Evolutionary conservation across 768 basidiomycete species (phyloP), one percentile per base, ranked within the genome.

Genomic region (Boletus rufocinnamomeus): DNA sequence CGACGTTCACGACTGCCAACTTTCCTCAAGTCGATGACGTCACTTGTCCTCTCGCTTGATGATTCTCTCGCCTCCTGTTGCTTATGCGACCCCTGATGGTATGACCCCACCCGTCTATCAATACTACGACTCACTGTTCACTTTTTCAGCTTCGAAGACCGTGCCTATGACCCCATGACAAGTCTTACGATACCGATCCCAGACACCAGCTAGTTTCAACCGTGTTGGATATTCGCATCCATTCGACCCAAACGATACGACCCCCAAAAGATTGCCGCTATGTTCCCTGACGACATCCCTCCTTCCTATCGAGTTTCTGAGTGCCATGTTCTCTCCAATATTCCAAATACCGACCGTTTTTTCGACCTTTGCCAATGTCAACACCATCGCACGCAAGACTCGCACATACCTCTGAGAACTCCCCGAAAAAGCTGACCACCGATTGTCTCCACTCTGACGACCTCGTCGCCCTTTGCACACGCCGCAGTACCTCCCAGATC

Each of bases 341-440:
- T 32, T 21, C 44, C 14, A 4, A 23, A 13, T 56, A 28, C 46
- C 28, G 19, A 41, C 14, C 19, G 3, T n/a, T 34, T 23, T 37
- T 21, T 45, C 34, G 25, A 55, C 50, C 23, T 32, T 21, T 19
- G 7, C 14, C 54, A 44, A 46, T 25, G 1, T 60, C 32, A 7
- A 59, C n/a, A n/a, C 19, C 25, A 14, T 48, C 63, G 17, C 50
- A 19, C 17, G 1, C 63, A 50, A 52, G 52, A 38, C 13, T 54
- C 38, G 32, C 28, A 4, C 25, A 41, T 50, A 49, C 56, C 54
- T 58, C 32, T 34, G 30, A 46, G 25, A 21, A n/a, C 8, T 6
- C 46, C 6, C 23, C 10, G 1, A 46, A 28, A 10, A 46, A 34
- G 46, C 4, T 46, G 52, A 47, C 11, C 14, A 47, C 57, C 43